Evolutionary conservation across 2,329 filamentous ascomycete genomes (phyloP), one percentile per base, ranked within the genome.

Genomic region (Helicocarpus griseus): DNA sequence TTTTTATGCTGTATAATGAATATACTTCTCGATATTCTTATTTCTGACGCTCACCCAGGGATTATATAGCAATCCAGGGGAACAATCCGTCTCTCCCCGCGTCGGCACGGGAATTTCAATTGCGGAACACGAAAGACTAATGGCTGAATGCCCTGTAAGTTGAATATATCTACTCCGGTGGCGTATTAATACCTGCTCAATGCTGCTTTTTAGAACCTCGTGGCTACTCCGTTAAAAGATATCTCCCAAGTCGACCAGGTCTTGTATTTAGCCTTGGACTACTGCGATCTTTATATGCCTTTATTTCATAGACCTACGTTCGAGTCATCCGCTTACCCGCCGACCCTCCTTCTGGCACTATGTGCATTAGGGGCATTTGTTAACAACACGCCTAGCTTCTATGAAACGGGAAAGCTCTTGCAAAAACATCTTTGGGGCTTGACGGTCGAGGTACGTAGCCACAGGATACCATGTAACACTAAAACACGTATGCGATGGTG

Each of bases 251-350:
- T 48, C 11, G 53, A 56, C 24, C 44, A 47, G 17, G 44, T 54
- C n/a, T 39, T 57, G 14, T 50, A 35, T 19, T 40, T 50, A 9
- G 56, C 55, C n/a, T 49, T 60, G 6, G 55, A 60, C 35, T 60
- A 60, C 41, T 57, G 56, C 45, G 54, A 60, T 35, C 39, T 57
- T 14, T 58, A 57, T 47, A 50, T 60, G 50, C 55, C 56, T 13
- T 43, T 58, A 14, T 60, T 60, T 41, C 58, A 60, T 26, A 57
- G 55, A 13, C 54, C 58, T 31, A 60, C 57, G 4, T 50, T 60
- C n/a, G 52, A 54, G 2, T 11, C 58, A 9, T 46, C 52, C 5
- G 50, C 47, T 2, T 49, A 49, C 6, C 54, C 57, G 5, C 47
- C 57, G 24, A 47, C 50, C 9, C 46, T 58, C 9, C 49, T 58